These are phyloP conservation scores for Salix koriyanagi DNA, from an alignment of 345 rosid species.

Conservation along the genomic window DNA sequence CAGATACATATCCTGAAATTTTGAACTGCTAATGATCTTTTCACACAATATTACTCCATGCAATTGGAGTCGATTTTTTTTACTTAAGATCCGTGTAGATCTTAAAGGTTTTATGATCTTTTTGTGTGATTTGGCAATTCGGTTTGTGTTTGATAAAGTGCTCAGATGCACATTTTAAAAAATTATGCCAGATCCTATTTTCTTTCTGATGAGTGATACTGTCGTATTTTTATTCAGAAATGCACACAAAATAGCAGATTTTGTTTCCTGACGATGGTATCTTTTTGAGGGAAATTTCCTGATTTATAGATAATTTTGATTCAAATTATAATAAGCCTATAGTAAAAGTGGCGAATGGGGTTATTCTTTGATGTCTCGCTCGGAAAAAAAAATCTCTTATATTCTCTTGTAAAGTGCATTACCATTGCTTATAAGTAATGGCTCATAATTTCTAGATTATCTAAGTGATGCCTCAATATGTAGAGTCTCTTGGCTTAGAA, in stretches of 20 bases:
- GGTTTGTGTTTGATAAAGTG: neutral
- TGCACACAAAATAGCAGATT: neutral
- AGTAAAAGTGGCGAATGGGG: neutral
- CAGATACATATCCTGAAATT: neutral
- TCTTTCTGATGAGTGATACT: too few species aligned
- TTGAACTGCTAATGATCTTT: neutral
- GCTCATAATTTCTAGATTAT: neutral
- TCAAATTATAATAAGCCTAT: neutral
- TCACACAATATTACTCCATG: neutral
- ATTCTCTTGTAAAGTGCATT: neutral
- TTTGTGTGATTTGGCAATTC: neutral
- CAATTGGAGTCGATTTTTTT: neutral
- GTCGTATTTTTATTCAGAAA: neutral
- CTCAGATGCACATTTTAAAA: neutral
- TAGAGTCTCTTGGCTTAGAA: neutral
- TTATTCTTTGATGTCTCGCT: neutral
- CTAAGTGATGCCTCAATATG: neutral
- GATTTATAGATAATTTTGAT: neutral
- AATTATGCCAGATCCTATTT: neutral
- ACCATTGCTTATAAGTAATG: neutral
- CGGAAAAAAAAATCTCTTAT: too few species aligned
- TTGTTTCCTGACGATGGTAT: neutral
- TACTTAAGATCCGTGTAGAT: slow-evolving; percentile 7
- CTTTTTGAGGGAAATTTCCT: neutral
- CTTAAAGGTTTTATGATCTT: slow-evolving; percentile 3